Conservation (phyloP, 1,139 yeast genomes). For the Yamadazyma buinensis region DNA sequence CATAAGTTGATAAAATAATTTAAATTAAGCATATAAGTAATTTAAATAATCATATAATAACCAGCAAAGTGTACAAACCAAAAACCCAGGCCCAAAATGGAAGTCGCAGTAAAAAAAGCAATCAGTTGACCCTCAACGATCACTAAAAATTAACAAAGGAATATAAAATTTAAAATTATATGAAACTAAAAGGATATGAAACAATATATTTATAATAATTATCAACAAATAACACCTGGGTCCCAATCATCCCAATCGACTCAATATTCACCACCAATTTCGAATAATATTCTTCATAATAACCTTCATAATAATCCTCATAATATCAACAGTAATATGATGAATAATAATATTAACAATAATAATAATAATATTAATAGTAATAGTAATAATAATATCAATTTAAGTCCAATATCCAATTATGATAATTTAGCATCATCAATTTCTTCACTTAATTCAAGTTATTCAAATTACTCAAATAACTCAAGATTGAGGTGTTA, state of each 20-base stretch:
- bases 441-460: slow-evolving; percentile 10
- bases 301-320: slow-evolving; percentile 11
- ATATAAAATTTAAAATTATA: too few species aligned
- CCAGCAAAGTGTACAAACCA: too few species aligned
- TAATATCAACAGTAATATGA: too few species aligned
- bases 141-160: neutral
- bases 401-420: slow-evolving; percentile 30
- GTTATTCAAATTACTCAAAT: slow-evolving; percentile 31
- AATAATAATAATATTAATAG: too few species aligned
- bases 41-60: too few species aligned
- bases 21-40: too few species aligned
- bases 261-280: slow-evolving; percentile 33
- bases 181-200: too few species aligned
- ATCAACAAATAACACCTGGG: slow-evolving; percentile 9
- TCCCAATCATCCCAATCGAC: slow-evolving; percentile 3
- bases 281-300: slow-evolving; percentile 3
- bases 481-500: slow-evolving; percentile 45
- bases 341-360: slow-evolving; percentile 8
- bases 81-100: too few species aligned
- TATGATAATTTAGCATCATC: slow-evolving; percentile 18
- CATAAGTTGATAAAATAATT: too few species aligned
- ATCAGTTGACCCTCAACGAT: neutral
- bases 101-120: neutral
- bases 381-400: slow-evolving; percentile 11
- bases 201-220: slow-evolving; percentile 31